Evolutionary conservation across 768 basidiomycete species (phyloP).

Genomic region (Exidia glandulosa): DNA sequence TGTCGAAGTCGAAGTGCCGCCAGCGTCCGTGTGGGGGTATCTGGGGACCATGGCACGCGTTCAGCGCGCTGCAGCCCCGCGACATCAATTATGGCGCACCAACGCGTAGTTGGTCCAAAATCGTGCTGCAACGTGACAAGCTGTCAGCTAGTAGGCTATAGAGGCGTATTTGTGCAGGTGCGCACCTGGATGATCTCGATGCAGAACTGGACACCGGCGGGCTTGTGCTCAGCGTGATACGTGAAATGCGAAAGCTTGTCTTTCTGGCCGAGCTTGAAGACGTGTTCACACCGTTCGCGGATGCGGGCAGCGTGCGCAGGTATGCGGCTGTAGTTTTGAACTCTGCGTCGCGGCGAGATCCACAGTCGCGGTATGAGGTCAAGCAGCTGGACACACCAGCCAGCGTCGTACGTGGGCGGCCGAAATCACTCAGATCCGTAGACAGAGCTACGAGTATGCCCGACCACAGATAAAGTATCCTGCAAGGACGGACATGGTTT

Average conservation of each 20-base stretch:
- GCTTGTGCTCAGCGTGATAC: slow-evolving; percentile 69
- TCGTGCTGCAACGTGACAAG: slow-evolving; percentile 44
- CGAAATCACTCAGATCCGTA: too few species aligned
- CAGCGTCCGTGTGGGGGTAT: slow-evolving; percentile 84
- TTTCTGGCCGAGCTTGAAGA: slow-evolving; percentile 64
- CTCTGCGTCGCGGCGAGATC: background rate
- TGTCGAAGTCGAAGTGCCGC: slow-evolving; percentile 73
- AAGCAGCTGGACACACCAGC: too few species aligned
- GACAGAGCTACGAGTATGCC: too few species aligned
- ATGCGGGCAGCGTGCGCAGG: slow-evolving; percentile 79
- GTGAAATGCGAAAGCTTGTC: slow-evolving; percentile 78
- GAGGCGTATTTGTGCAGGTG: background rate
- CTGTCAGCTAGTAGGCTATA: too few species aligned
- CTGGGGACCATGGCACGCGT: slow-evolving; percentile 27
- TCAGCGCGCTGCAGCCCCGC: too few species aligned
- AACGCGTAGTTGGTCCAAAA: slow-evolving; percentile 54
- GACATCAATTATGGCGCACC: too few species aligned
- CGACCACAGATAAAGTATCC: too few species aligned
- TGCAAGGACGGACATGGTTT: too few species aligned
- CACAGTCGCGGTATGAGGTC: too few species aligned
- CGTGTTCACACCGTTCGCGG: slow-evolving; percentile 68
- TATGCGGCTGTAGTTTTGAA: slow-evolving; percentile 29
- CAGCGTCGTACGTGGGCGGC: too few species aligned
- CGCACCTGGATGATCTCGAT: slow-evolving; percentile 65
- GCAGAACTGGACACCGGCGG: slow-evolving; percentile 61